phyloP scores from a whole-genome alignment of 768 basidiomycete species.

The Heimioporus sp. region DNA sequence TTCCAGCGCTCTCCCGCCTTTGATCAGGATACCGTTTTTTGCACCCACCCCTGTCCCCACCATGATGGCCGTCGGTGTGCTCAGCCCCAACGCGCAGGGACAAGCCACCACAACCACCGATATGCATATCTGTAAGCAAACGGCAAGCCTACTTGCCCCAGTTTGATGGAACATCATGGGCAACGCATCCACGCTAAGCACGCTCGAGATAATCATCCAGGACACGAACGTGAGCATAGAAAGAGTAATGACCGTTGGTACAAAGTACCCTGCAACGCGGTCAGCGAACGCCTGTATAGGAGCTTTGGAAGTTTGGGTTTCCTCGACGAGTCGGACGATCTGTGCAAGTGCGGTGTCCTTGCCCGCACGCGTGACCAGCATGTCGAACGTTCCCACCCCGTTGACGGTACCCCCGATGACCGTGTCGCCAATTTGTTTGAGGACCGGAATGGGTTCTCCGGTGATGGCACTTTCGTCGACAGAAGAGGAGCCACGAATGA shows the following conservation, averaged over 20 bases:
- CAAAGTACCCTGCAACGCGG: conserved; percentile 91
- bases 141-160: conserved; percentile 81
- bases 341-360: conserved; percentile 95
- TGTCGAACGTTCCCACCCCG: conserved; percentile 94
- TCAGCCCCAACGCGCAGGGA: conserved; percentile 94
- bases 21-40: conserved; percentile 96
- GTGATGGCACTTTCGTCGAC: conserved; percentile 97
- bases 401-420: conserved; percentile 99
- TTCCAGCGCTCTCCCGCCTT: conserved; percentile 92
- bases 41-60: conserved; percentile 98
- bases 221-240: conserved; percentile 74
- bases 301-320: conserved; percentile 96
- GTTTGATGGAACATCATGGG: conserved; percentile 84
- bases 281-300: conserved; percentile 98
- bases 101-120: conserved; percentile 98
- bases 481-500: conserved; percentile 80
- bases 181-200: conserved; percentile 55
- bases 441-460: conserved; percentile 86
- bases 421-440: conserved; percentile 78
- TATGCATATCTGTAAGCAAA: conserved; percentile 96
- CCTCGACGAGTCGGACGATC: conserved; percentile 95
- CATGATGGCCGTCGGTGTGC: conserved; percentile 98
- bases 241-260: conserved; percentile 85
- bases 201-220: conserved; percentile 76
- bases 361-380: conserved; percentile 92